Evolutionary conservation across 306 rosid genomes (phyloP).

Genomic region (Cicer yamashitae): DNA sequence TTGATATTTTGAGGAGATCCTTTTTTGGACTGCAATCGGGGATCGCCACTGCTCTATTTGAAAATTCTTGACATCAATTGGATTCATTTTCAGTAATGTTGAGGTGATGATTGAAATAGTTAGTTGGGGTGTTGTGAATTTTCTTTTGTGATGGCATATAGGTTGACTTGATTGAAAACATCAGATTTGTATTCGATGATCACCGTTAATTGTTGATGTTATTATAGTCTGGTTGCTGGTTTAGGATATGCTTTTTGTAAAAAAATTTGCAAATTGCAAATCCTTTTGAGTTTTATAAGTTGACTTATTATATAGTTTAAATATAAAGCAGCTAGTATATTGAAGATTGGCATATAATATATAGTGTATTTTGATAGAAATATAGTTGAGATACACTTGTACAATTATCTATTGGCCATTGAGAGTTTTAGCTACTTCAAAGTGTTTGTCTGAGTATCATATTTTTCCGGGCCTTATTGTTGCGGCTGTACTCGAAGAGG

Average conservation of each 20-base stretch:
- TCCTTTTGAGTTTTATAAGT: slow-evolving; percentile 27
- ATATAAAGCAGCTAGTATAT: slow-evolving; percentile 32
- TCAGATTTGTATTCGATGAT: slow-evolving; percentile 48
- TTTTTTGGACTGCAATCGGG: slow-evolving; percentile 26
- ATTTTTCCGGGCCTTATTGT: slow-evolving; percentile 39
- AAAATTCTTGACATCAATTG: slow-evolving; percentile 35
- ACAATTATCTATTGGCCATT: slow-evolving; percentile 34
- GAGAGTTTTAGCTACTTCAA: slow-evolving; percentile 47
- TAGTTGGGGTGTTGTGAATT: slow-evolving; percentile 32
- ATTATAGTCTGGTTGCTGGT: slow-evolving; percentile 35
- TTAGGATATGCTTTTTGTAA: slow-evolving; percentile 36
- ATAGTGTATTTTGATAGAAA: slow-evolving; percentile 34
- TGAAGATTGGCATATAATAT: slow-evolving; percentile 31
- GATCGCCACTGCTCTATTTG: background rate
- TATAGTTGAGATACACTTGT: slow-evolving; percentile 27
- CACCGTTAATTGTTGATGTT: slow-evolving; percentile 39
- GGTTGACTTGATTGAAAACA: slow-evolving; percentile 48
- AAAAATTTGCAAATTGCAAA: slow-evolving; percentile 41
- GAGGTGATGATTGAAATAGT: slow-evolving; percentile 31
- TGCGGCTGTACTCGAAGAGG: slow-evolving; percentile 36
- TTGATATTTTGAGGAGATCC: slow-evolving; percentile 37
- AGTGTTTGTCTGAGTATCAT: slow-evolving; percentile 40
- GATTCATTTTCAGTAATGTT: slow-evolving; percentile 44
- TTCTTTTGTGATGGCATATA: slow-evolving; percentile 40
- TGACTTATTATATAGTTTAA: slow-evolving; percentile 30